Evolutionary conservation across 306 rosid species (phyloP).

Genomic region (Pterocarpus santalinus): DNA sequence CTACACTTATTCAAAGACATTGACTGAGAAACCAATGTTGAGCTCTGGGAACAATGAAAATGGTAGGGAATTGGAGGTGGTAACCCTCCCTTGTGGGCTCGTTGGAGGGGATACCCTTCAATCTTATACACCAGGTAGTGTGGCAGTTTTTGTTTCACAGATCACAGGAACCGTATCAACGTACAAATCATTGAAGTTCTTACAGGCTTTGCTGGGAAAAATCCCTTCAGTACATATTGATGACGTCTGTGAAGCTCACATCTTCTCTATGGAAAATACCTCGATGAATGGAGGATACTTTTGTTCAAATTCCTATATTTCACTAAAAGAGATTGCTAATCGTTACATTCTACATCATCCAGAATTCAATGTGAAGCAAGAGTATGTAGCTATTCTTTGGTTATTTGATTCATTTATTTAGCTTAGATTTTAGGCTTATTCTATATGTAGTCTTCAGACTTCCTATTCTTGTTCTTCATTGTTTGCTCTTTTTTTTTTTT

Average conservation of each 20-base stretch:
- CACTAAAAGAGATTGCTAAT: constrained; percentile 57
- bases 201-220: constrained; percentile 38
- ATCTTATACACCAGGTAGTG: not conserved
- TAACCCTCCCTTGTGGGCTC: constrained; percentile 53
- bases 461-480: too few species aligned
- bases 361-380: constrained; percentile 52
- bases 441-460: too few species aligned
- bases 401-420: not conserved
- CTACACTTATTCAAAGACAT: constrained; percentile 56
- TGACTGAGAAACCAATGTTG: constrained; percentile 51
- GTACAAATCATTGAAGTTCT: not conserved
- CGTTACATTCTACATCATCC: constrained; percentile 50
- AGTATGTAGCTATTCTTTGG: constrained; percentile 48
- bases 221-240: constrained; percentile 60
- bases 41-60: constrained; percentile 41
- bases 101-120: constrained; percentile 61
- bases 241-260: constrained; percentile 63
- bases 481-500: too few species aligned
- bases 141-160: constrained; percentile 32
- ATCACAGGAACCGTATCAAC: not conserved
- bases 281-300: constrained; percentile 60
- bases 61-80: constrained; percentile 56
- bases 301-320: constrained; percentile 55
- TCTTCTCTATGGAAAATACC: constrained; percentile 59
- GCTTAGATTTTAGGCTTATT: too few species aligned